Percentiles rank a stretch among this genome's conserved stretches.
Conservation (phyloP, 2,329 filamentous ascomycete species). For the Basipetospora sp. region DNA sequence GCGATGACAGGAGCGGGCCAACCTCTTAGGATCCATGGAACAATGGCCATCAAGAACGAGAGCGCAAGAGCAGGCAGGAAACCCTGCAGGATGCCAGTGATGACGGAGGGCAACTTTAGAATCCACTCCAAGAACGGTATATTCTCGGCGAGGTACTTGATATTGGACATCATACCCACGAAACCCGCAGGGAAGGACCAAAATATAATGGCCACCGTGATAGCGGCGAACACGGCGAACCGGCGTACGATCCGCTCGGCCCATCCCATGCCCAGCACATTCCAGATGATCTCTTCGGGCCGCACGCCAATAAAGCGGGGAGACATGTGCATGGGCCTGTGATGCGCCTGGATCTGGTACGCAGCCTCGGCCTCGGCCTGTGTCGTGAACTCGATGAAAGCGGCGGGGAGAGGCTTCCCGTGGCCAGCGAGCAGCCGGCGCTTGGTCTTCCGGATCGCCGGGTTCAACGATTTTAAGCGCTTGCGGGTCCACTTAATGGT, state of each 20-base stretch:
- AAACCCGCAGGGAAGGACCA: conserved; percentile 66
- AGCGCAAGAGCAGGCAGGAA: conserved; percentile 68
- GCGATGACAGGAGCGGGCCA: conserved; percentile 19
- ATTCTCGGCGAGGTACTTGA: conserved; percentile 49
- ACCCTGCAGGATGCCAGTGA: conserved; percentile 70
- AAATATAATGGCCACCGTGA: conserved; percentile 66
- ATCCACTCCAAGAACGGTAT: conserved; percentile 64
- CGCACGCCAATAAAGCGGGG: conserved; percentile 71
- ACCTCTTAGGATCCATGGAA: conserved; percentile 64
- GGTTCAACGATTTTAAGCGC: conserved; percentile 24
- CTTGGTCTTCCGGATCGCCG: conserved; percentile 48
- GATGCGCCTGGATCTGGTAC: conserved; percentile 68
- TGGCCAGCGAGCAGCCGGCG: conserved; percentile 49
- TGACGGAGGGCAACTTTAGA: conserved; percentile 46
- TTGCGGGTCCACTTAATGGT: conserved; percentile 79
- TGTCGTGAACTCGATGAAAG: conserved; percentile 84
- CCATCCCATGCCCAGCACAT: conserved; percentile 54
- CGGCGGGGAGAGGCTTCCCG: conserved; percentile 49
- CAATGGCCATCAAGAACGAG: conserved; percentile 66
- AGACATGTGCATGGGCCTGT: conserved; percentile 68
- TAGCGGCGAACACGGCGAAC: conserved; percentile 47
- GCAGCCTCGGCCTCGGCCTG: conserved; percentile 75
- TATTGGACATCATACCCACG: conserved; percentile 74
- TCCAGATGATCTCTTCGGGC: conserved; percentile 76
- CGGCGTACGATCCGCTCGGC: conserved; percentile 60